Base-by-base conservation (phyloP, 495 filamentous ascomycete species). In the Trypethelium eluteriae region DNA sequence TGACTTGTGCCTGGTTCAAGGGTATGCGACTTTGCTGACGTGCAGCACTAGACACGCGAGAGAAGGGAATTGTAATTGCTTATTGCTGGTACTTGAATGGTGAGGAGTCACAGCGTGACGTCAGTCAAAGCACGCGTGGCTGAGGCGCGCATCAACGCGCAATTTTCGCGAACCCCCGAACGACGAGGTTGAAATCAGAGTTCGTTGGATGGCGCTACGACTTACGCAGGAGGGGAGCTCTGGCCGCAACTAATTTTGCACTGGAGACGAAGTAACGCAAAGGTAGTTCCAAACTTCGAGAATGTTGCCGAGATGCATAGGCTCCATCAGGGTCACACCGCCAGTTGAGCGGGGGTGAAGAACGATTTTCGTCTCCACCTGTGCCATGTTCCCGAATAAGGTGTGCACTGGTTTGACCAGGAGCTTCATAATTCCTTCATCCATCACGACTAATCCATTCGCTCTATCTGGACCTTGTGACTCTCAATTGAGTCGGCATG, bases 321-420 rank as follows among this genome's bases (percentile, higher is more conserved):
- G 53, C 53, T 36, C 25, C 36, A 36, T 59, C 53, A 11, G 34
- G 32, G 53, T 59, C 53, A 59, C 53, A 59, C 53, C 53, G 53
- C 53, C 32, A 10, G 5, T 34, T 59, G 53, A 59, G 53, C 53
- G 53, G 53, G 49, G 53, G 7, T 7, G 12, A 36, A 35, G n/a
- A 2, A 59, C 32, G 36, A 9, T 34, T 18, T 18, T 18, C 49
- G n/a, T 59, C 53, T 59, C 32, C 53, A 7, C 7, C 32, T 34
- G 53, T 59, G 11, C 53, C 53, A 25, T 25, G 25, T 25, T 25
- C 25, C 25, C 25, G 25, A 25, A 25, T 25, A 25, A 25, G 25
- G 25, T 25, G 25, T 25, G 25, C 25, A 25, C 25, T 25, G 25
- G 25, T 25, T 25, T 25, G 25, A 25, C 25, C 25, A 25, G 25